phyloP scores from a whole-genome alignment of 768 basidiomycete genomes.

The Boletellus sp. region DNA sequence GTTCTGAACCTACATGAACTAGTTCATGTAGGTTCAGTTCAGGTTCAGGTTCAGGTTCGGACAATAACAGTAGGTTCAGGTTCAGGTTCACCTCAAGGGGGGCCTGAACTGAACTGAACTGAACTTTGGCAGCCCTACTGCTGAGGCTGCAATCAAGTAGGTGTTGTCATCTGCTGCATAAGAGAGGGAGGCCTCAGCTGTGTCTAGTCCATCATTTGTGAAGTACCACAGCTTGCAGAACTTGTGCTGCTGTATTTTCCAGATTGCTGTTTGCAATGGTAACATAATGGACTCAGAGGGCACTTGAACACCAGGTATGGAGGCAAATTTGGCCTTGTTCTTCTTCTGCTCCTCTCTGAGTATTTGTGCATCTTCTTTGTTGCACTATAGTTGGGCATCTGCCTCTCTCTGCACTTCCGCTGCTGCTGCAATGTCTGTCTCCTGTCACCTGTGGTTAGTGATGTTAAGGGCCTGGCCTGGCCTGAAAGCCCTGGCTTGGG shows the following conservation, averaged over 20 bases:
- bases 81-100: no score
- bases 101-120: no score
- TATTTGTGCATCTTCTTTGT: background rate
- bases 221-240: background rate
- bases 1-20: no score
- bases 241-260: background rate
- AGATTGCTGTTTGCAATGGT: background rate
- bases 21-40: no score
- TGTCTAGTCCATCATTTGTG: background rate
- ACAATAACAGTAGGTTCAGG: no score
- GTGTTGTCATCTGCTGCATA: background rate
- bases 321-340: background rate
- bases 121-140: no score
- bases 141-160: no score
- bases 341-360: background rate
- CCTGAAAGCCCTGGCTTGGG: no score
- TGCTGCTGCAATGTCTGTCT: constrained; percentile 37
- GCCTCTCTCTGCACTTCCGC: background rate
- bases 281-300: background rate
- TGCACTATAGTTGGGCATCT: no score
- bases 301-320: background rate
- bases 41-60: no score
- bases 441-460: no score
- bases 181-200: background rate
- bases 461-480: no score